Evolutionary conservation across 768 basidiomycete species (phyloP), one percentile per base, ranked within the genome.

Genomic region (Leccinum truebloodii): DNA sequence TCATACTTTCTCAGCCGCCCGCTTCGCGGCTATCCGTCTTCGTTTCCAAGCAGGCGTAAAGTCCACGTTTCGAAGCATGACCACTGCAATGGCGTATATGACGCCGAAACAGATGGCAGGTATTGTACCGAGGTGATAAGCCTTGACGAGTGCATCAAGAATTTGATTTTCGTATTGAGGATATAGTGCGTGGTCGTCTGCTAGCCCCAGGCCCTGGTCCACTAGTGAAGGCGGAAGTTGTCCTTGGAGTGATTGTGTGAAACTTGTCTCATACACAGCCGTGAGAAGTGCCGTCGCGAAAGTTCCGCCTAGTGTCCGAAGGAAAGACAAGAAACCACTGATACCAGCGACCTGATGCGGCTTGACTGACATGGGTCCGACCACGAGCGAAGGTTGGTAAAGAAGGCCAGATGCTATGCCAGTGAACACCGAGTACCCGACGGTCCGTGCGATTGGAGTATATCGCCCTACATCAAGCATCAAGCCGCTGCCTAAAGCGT

Each of bases 251-350:
- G 72, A 66, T 3, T 67, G 59, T 20, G 75, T 75, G 54, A 75
- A 75, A 9, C 63, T 70, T 14, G 73, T 75, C 56, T 75, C 73
- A 6, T 66, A 75, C 13, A 75, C 57, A 0, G 73, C 75, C 3
- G 73, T 75, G 50, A 75, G 70, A 39, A 75, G 75, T 7, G 75
- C 75, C 5, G 73, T 76, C 8, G 73, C 75, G 32, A 75, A 75
- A 48, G 73, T 75, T 18, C 73, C 73, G 2, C 73, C 73, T 0
- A 75, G 59, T 14, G 73, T 75, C 16, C 73, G 70, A n/a, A 74
- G 69, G 52, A 74, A 74, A 5, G 73, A 76, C 8, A 74, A 49
- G 61, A 75, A 75, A 10, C 73, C 73, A n/a, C 75, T 75, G 62
- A 75, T 76, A 8, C 73, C 75, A 4, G 73, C 73, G 30, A 75